A percentile compares a stretch with the other conserved stretches of the same genome.
Conservation (phyloP, 2,329 filamentous ascomycete species). For the Fusarium vanettenii region DNA sequence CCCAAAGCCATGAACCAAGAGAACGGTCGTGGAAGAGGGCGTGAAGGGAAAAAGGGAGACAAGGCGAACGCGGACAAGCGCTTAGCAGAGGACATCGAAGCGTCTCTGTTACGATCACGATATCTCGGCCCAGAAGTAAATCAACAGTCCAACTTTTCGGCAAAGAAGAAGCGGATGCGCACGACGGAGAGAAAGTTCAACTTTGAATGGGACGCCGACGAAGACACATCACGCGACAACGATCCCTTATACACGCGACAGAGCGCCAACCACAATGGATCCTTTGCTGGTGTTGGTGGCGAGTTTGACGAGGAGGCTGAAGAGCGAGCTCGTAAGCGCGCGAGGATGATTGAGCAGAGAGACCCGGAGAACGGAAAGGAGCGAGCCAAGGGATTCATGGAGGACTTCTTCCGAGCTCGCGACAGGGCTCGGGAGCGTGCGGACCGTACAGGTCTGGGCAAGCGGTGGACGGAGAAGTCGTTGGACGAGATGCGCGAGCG, state of each 20-base stretch:
- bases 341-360: slow-evolving; percentile 77
- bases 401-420: slow-evolving; percentile 77
- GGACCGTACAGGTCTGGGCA: slow-evolving; percentile 80
- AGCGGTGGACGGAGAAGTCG: slow-evolving; percentile 95
- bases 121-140: slow-evolving; percentile 95
- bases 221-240: slow-evolving; percentile 79
- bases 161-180: slow-evolving; percentile 93
- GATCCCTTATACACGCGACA: slow-evolving; percentile 77
- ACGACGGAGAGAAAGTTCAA: slow-evolving; percentile 98
- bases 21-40: slow-evolving; percentile 52
- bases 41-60: slow-evolving; percentile 49
- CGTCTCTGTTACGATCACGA: slow-evolving; percentile 78
- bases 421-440: slow-evolving; percentile 77
- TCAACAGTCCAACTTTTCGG: slow-evolving; percentile 85
- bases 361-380: slow-evolving; percentile 81
- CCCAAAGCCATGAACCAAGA: slow-evolving; percentile 73
- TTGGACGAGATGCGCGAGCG: slow-evolving; percentile 94
- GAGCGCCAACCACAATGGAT: slow-evolving; percentile 46
- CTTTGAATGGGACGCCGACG: slow-evolving; percentile 96
- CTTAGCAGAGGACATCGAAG: slow-evolving; percentile 74
- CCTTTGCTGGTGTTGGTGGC: slow-evolving; percentile 62
- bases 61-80: slow-evolving; percentile 52
- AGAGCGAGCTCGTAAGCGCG: slow-evolving; percentile 66
- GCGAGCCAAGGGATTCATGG: slow-evolving; percentile 82
- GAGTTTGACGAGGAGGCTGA: slow-evolving; percentile 67